A percentile compares a stretch with the other conserved stretches of the same genome.
Conservation (phyloP, 2,329 filamentous ascomycete species). For the Didymella lethalis region DNA sequence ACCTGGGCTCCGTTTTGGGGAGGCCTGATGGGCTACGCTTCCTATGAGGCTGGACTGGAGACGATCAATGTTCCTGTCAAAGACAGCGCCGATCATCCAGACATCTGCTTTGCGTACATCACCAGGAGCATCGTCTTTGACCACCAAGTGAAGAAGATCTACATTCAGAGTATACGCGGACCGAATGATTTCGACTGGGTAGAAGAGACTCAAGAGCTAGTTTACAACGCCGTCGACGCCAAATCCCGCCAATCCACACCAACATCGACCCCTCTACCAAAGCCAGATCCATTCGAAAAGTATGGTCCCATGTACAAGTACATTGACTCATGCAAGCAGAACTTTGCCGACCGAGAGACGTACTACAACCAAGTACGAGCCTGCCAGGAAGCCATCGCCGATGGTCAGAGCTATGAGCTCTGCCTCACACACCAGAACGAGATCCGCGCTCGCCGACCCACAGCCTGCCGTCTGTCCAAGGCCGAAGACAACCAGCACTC, state of each 20-base stretch:
- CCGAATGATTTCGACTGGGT: constrained; percentile 58
- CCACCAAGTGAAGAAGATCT: constrained; percentile 67
- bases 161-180: constrained; percentile 72
- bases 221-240: constrained; percentile 40
- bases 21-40: constrained; percentile 83
- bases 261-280: constrained; percentile 34
- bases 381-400: constrained; percentile 75
- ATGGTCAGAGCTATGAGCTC: constrained; percentile 85
- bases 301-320: constrained; percentile 39
- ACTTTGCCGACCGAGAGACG: constrained; percentile 23
- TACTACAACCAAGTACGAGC: constrained; percentile 73
- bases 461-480: constrained; percentile 39
- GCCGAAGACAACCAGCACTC: constrained; percentile 45
- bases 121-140: constrained; percentile 81
- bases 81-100: constrained; percentile 60
- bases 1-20: constrained; percentile 72
- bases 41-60: constrained; percentile 80
- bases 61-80: constrained; percentile 61
- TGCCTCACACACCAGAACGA: constrained; percentile 80
- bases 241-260: constrained; percentile 45
- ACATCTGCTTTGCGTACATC: constrained; percentile 79
- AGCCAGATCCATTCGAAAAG: constrained; percentile 43
- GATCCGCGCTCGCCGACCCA: constrained; percentile 55
- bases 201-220: constrained; percentile 39
- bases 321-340: constrained; percentile 32